phyloP scores from a whole-genome alignment of 768 basidiomycete genomes.

The Podaxis pistillaris region DNA sequence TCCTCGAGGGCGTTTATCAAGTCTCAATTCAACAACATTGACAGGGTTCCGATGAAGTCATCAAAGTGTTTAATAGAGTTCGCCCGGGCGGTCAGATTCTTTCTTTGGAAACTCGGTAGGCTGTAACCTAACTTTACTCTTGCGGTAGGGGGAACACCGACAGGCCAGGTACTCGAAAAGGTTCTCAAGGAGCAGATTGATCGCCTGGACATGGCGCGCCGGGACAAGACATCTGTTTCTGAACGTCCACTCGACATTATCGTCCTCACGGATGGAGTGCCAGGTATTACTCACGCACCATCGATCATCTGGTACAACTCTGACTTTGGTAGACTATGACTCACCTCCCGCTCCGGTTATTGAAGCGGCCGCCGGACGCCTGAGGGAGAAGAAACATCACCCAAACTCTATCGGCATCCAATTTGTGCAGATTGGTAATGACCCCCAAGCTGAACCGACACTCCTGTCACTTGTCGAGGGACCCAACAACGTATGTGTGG shows the following conservation, averaged over 20 bases:
- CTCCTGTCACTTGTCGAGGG: slow-evolving; percentile 25
- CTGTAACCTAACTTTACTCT: neutral
- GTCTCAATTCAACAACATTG: neutral
- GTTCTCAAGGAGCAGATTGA: slow-evolving; percentile 18
- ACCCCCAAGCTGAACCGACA: slow-evolving; percentile 19
- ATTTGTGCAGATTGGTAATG: slow-evolving; percentile 33
- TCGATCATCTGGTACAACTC: neutral
- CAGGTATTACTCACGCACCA: slow-evolving; percentile 20
- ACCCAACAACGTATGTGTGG: slow-evolving; percentile 24
- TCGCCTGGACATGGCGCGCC: slow-evolving; percentile 21
- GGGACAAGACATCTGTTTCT: slow-evolving; percentile 18
- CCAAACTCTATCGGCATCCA: slow-evolving; percentile 32
- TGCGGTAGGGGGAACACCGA: slow-evolving; percentile 27
- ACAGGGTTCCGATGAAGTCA: slow-evolving; percentile 21
- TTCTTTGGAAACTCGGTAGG: neutral
- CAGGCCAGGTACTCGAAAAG: slow-evolving; percentile 24
- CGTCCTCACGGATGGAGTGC: slow-evolving; percentile 31
- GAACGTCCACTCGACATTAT: slow-evolving; percentile 32
- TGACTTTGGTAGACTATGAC: neutral
- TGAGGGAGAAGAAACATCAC: slow-evolving; percentile 27
- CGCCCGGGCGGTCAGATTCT: slow-evolving; percentile 15
- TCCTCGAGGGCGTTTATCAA: neutral
- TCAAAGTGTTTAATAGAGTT: slow-evolving; percentile 21
- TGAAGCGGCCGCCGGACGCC: slow-evolving; percentile 22
- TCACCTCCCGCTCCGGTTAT: slow-evolving; percentile 17